Conservation (phyloP, 257 asterid genomes). For the Jacaranda copaia region DNA sequence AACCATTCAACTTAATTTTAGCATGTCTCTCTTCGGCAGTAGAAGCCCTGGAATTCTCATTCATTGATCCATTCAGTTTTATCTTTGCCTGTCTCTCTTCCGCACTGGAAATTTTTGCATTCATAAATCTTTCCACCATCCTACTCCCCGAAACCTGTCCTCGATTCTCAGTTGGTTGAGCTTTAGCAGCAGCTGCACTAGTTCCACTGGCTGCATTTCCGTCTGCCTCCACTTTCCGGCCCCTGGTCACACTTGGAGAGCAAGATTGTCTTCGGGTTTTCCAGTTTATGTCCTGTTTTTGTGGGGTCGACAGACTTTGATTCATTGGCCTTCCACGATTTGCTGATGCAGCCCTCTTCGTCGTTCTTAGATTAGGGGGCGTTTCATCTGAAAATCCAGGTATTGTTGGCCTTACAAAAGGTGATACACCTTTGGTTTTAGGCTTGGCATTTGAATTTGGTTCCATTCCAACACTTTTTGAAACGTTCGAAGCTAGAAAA, state of each 20-base stretch:
- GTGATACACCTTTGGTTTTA: conserved; percentile 54
- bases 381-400: conserved; percentile 48
- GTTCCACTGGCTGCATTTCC: conserved; percentile 29
- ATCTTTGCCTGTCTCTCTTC: conserved; percentile 41
- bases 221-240: conserved; percentile 49
- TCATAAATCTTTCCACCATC: conserved; percentile 81
- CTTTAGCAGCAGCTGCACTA: not conserved
- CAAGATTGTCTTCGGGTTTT: conserved; percentile 58
- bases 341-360: conserved; percentile 57
- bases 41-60: conserved; percentile 42
- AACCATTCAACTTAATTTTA: conserved; percentile 48
- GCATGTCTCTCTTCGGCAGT: conserved; percentile 40
- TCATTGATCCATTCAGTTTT: conserved; percentile 47
- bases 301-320: conserved; percentile 37
- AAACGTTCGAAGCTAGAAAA: conserved; percentile 45
- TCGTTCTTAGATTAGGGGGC: conserved; percentile 59
- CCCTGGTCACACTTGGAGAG: conserved; percentile 64
- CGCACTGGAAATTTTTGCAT: conserved; percentile 54
- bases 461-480: conserved; percentile 46
- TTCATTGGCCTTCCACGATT: conserved; percentile 50
- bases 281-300: conserved; percentile 37
- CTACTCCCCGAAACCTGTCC: conserved; percentile 70
- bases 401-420: conserved; percentile 41
- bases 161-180: conserved; percentile 37
- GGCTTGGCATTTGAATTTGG: conserved; percentile 39